These are phyloP conservation scores for Fusarium abutilonis DNA, from an alignment of 2,329 filamentous ascomycete genomes.

Conservation along the genomic window DNA sequence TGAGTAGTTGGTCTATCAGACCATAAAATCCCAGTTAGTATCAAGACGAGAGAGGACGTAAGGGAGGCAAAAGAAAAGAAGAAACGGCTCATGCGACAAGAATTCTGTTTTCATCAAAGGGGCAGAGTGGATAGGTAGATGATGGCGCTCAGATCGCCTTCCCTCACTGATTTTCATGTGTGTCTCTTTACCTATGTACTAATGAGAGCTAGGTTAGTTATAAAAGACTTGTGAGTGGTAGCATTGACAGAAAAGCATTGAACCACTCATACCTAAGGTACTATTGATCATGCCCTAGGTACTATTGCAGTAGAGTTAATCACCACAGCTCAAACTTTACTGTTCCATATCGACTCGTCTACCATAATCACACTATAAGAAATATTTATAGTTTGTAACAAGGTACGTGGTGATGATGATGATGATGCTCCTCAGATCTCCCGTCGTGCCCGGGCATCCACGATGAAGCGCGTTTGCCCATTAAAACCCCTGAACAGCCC, in stretches of 20 bases:
- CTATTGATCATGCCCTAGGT: too few relatives aligned
- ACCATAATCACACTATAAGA: not conserved
- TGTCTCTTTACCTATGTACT: slow-evolving; percentile 2
- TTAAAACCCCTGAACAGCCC: slow-evolving; percentile 35
- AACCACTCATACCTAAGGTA: too few relatives aligned
- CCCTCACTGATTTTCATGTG: not conserved
- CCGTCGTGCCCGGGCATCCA: not conserved
- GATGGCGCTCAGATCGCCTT: not conserved
- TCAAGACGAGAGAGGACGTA: not conserved
- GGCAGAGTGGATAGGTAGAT: not conserved
- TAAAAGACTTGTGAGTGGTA: not conserved
- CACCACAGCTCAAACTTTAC: not conserved
- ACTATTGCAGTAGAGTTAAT: not conserved
- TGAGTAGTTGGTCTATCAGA: slow-evolving; percentile 11
- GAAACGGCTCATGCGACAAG: slow-evolving; percentile 4
- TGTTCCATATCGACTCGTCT: not conserved
- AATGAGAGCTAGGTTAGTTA: not conserved
- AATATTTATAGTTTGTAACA: too few relatives aligned
- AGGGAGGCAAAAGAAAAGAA: slow-evolving; percentile 12
- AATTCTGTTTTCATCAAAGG: slow-evolving; percentile 3
- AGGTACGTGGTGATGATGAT: not conserved
- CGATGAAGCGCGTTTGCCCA: slow-evolving; percentile 8
- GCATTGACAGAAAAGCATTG: slow-evolving; percentile 1
- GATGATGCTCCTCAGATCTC: not conserved
- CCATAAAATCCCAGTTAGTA: slow-evolving; percentile 7